Conservation (phyloP, 148 eudicot species). For the Fagopyrum tataricum region DNA sequence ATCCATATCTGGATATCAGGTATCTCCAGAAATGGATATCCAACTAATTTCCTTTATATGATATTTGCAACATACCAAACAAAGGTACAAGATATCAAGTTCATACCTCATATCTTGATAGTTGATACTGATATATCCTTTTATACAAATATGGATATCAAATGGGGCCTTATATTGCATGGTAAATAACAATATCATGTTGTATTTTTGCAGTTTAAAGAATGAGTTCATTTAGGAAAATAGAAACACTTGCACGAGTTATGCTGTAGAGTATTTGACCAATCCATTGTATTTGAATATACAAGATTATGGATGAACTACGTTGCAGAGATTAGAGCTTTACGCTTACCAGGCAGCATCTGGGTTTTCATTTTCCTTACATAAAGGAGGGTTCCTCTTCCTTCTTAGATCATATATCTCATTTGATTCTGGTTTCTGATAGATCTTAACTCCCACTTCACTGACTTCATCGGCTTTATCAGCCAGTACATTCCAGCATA, state of each 20-base stretch:
- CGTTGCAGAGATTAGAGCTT: not conserved
- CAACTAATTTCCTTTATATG: too few relatives aligned
- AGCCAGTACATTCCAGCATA: conserved; percentile 94
- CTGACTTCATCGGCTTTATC: conserved; percentile 84
- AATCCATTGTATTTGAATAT: not conserved
- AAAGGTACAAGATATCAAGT: too few relatives aligned
- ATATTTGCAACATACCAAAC: too few relatives aligned
- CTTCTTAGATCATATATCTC: conserved; percentile 71
- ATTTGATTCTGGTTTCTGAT: conserved; percentile 89
- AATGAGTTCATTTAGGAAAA: not conserved
- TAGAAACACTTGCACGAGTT: not conserved
- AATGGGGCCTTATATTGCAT: not conserved
- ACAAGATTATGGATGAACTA: not conserved
- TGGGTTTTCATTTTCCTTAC: conserved; percentile 83
- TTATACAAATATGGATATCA: too few relatives aligned
- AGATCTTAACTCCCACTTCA: conserved; percentile 73
- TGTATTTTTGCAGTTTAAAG: not conserved
- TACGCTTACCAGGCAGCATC: conserved; percentile 83
- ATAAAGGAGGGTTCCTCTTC: conserved; percentile 74
- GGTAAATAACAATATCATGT: not conserved
- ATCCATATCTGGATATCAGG: too few relatives aligned
- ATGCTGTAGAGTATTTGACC: not conserved
- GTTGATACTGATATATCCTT: too few relatives aligned
- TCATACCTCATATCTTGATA: too few relatives aligned
- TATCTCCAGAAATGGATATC: too few relatives aligned